A percentile compares a stretch with the other conserved stretches of the same genome.
phyloP scores from a whole-genome alignment of 805 yeast genomes.

The Vanderwaltozyma tropicalis region DNA sequence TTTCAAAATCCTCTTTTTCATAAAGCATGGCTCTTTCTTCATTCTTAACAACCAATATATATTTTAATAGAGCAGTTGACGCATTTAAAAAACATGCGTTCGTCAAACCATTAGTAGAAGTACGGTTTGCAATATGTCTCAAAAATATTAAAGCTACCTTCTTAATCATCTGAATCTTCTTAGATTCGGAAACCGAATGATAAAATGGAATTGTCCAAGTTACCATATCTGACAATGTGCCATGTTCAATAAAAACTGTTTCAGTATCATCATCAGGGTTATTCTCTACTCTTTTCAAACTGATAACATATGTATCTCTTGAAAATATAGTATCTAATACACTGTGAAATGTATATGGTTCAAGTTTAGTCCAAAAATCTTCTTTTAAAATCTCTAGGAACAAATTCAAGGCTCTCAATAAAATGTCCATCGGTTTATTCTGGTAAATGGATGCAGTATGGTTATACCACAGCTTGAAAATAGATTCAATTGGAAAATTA shows the following conservation, averaged over 20 bases:
- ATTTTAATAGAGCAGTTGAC: constrained; percentile 27
- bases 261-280: constrained; percentile 22
- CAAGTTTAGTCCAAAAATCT: constrained; percentile 45
- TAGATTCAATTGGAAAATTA: constrained; percentile 23
- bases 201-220: constrained; percentile 46
- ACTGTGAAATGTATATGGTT: constrained; percentile 45
- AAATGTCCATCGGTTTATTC: constrained; percentile 36
- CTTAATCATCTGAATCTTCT: constrained; percentile 43
- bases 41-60: constrained; percentile 22
- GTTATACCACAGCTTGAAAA: constrained; percentile 26
- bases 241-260: constrained; percentile 17
- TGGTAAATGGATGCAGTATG: constrained; percentile 22
- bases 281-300: constrained; percentile 26
- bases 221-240: constrained; percentile 35
- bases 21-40: constrained; percentile 22
- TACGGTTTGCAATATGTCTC: constrained; percentile 28
- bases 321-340: constrained; percentile 50
- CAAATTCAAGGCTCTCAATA: constrained; percentile 42
- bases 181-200: constrained; percentile 37
- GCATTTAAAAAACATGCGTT: constrained; percentile 29
- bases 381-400: constrained; percentile 35
- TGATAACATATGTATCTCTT: constrained; percentile 38
- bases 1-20: constrained; percentile 24
- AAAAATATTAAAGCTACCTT: constrained; percentile 41
- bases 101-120: constrained; percentile 17